Base-by-base conservation (phyloP, 352 stramenopile species). In the Phytophthora syringae region DNA sequence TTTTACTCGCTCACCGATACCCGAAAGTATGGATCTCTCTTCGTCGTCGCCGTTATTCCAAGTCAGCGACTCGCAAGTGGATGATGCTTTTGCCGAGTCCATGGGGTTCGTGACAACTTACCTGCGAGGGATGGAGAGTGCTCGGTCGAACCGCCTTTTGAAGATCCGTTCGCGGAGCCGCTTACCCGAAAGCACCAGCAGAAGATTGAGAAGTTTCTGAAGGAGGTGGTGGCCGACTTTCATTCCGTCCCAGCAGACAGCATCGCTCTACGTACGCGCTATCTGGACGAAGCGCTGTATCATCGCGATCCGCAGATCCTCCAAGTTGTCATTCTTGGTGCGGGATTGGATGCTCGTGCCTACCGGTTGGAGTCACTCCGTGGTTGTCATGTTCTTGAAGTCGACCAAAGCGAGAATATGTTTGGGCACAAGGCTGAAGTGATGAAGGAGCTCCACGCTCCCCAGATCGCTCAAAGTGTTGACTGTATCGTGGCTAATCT, bases 241-340 rank as follows among this genome's bases (percentile, higher is more conserved):
- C 37, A 48, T 9, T 18, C 48, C 9, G 58, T 61, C 15, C 47
- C 45, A 13, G 34, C 65, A 44, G 56, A 82, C 12, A 48, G 70
- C 12, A 60, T 87, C 10, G 79, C 79, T 0, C 12, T 90, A 3
- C 77, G 79, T 10, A 90, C 81, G 22, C 76, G 79, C 12, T 84
- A 74, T 52, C 53, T 90, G 42, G 81, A 90, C 43, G 81, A 90
- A 55, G 73, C 77, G 5, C 55, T 90, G 22, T 40, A 64, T 7
- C 55, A 86, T 25, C 77, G 79, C 21, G 43, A 86, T 16, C 36
- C 60, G 3, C 52, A 50, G 22, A 83, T 88, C 39, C 67, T 80
- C 2, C 81, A 90, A 52, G 55, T 88, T 39, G 81, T 90, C 42
- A 79, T 86, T 52, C 70, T 90, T 54, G 81, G 70, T 0, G 70